Evolutionary conservation across 2,329 filamentous ascomycete species (phyloP).

Genomic region (Monilinia fructigena): DNA sequence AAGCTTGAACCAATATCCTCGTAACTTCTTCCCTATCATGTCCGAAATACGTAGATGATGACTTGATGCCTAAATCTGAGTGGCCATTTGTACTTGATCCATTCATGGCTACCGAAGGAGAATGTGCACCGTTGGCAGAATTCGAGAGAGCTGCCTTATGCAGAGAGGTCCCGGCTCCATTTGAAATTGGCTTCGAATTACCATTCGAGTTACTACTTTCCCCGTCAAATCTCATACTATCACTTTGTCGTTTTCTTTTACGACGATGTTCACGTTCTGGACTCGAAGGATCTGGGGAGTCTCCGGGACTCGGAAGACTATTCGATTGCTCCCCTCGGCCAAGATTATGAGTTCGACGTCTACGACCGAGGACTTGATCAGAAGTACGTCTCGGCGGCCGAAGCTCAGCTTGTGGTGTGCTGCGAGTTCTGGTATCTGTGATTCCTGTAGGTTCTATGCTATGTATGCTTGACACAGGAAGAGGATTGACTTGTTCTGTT

Average conservation of each 20-base stretch:
- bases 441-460: slow-evolving; percentile 21
- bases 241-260: slow-evolving; percentile 58
- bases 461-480: background rate
- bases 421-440: slow-evolving; percentile 12
- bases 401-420: background rate
- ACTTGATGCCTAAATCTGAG: slow-evolving; percentile 28
- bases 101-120: slow-evolving; percentile 51
- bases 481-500: slow-evolving; percentile 1
- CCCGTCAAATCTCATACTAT: slow-evolving; percentile 63
- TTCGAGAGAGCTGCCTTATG: slow-evolving; percentile 45
- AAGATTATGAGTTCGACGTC: slow-evolving; percentile 48
- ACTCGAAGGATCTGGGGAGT: slow-evolving; percentile 26
- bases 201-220: slow-evolving; percentile 56
- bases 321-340: slow-evolving; percentile 44
- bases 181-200: slow-evolving; percentile 52
- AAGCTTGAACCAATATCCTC: slow-evolving; percentile 83
- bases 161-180: slow-evolving; percentile 51
- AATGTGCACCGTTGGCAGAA: slow-evolving; percentile 50
- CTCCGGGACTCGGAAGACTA: slow-evolving; percentile 35
- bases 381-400: slow-evolving; percentile 13
- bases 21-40: slow-evolving; percentile 93
- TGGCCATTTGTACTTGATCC: slow-evolving; percentile 45
- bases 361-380: slow-evolving; percentile 53
- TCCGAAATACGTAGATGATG: slow-evolving; percentile 62
- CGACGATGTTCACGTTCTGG: slow-evolving; percentile 42